These are phyloP conservation scores for Hippophae gyantsensis DNA, from an alignment of 306 rosid species.

Conservation along the genomic window DNA sequence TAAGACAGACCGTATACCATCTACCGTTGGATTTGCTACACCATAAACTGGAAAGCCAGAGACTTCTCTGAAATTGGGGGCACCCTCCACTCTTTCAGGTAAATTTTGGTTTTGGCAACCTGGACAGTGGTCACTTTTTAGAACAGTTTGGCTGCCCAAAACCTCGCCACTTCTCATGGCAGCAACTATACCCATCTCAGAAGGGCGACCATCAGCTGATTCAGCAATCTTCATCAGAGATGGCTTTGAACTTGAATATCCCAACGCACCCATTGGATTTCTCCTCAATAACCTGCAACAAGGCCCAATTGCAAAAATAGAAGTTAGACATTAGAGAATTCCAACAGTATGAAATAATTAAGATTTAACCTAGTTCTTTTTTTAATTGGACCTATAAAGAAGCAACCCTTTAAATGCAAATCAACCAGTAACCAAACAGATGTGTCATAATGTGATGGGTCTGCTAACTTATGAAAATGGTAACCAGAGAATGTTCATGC, in stretches of 20 bases:
- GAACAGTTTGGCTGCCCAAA: slow-evolving; percentile 84
- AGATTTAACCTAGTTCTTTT: too few species aligned
- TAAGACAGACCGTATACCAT: slow-evolving; percentile 77
- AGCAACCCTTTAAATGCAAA: too few species aligned
- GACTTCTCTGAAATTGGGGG: slow-evolving; percentile 86
- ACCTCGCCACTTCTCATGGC: slow-evolving; percentile 85
- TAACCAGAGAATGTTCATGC: too few species aligned
- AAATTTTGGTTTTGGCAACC: slow-evolving; percentile 66
- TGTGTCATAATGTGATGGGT: too few species aligned
- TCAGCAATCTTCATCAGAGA: slow-evolving; percentile 58
- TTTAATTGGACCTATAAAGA: too few species aligned
- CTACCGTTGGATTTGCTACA: slow-evolving; percentile 87
- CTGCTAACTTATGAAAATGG: too few species aligned
- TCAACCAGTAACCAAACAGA: too few species aligned
- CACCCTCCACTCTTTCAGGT: slow-evolving; percentile 80
- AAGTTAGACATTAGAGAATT: too few species aligned
- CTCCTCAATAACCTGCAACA: slow-evolving; percentile 67
- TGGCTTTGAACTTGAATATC: slow-evolving; percentile 62
- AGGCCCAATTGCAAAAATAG: slow-evolving; percentile 3
- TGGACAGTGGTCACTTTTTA: slow-evolving; percentile 87
- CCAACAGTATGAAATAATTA: too few species aligned
- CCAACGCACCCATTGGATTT: slow-evolving; percentile 96
- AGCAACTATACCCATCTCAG: slow-evolving; percentile 81
- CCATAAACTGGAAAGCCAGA: slow-evolving; percentile 95
- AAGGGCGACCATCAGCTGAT: slow-evolving; percentile 72